These are phyloP conservation scores for Persicaria maculosa DNA, from an alignment of 148 eudicot species.

Conservation along the genomic window DNA sequence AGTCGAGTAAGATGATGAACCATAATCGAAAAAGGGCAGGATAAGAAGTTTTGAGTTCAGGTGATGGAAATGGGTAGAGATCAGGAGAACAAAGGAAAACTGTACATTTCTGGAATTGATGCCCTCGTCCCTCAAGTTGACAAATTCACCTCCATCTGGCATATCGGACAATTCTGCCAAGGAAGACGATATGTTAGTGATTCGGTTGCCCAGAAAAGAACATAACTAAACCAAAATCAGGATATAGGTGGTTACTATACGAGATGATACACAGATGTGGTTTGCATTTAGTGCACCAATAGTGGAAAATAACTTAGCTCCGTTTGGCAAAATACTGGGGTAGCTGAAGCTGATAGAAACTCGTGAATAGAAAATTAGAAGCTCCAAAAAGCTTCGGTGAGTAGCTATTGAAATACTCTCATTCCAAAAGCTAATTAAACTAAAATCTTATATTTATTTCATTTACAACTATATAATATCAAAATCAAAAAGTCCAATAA, in stretches of 20 bases:
- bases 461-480: too few relatives aligned
- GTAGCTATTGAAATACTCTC: too few relatives aligned
- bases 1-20: not conserved
- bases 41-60: not conserved
- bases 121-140: conserved; percentile 3
- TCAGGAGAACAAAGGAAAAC: not conserved
- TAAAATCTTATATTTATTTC: too few relatives aligned
- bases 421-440: too few relatives aligned
- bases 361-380: too few relatives aligned
- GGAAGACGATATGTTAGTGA: not conserved
- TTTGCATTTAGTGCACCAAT: not conserved
- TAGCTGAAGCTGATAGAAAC: too few relatives aligned
- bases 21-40: not conserved
- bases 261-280: not conserved
- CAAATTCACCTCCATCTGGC: conserved; percentile 12
- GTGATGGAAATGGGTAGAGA: not conserved
- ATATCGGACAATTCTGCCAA: conserved; percentile 9
- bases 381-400: too few relatives aligned
- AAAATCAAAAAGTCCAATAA: too few relatives aligned
- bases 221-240: not conserved
- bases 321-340: too few relatives aligned
- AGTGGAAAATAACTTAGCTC: too few relatives aligned
- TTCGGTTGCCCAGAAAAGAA: not conserved
- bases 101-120: conserved; percentile 2
- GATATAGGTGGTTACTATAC: not conserved